Base-by-base conservation (phyloP, 2,329 filamentous ascomycete genomes). In the Blastomyces gilchristii region DNA sequence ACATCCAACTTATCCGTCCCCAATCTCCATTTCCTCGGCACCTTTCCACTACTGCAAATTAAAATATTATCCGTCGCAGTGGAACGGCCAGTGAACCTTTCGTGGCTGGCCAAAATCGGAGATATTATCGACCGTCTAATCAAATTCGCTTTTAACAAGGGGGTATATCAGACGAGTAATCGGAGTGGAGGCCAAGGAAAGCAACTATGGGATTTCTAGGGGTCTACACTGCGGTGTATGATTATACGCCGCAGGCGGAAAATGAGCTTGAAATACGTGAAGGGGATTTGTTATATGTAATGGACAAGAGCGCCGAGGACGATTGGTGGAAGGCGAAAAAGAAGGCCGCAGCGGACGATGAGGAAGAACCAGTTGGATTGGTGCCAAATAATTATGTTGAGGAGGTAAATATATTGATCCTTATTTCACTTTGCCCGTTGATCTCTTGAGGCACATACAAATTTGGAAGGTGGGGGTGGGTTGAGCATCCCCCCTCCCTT, bases 271-370 rank as follows among this genome's bases (percentile, higher is more conserved):
- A 87, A 67, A 89, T 97, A 70, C 80, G 79, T 63, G 92, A 97
- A 72, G 91, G 91, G 64, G 93, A 97, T 77, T 75, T 97, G 66
- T 85, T 97, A 64, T 97, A 92, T 76, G 82, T 97, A 63, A 78
- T 96, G 63, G 90, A 96, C 71, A 95, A 95, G 79, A 88, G 85
- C 67, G 74, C 78, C 60, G 86, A 89, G 18, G 87, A 89, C 74
- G 86, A 91, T 73, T 97, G 94, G 94, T 97, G 94, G 94, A 94
- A 87, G 76, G 91, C 89, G 58, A 96, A 96, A 81, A 96, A 95
- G 82, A 90, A 87, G 79, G 91, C 91, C 67, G 84, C 84, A 41
- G 83, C 80, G 34, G 89, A 92, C 47, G 91, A 96, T 53, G 91
- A 96, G 52, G 92, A 96, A 53, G 92, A 97, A 77, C 92, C 92